These are phyloP conservation scores for Pseudohyphozyma bogoriensis DNA, from an alignment of 768 basidiomycete genomes.

Conservation along the genomic window DNA sequence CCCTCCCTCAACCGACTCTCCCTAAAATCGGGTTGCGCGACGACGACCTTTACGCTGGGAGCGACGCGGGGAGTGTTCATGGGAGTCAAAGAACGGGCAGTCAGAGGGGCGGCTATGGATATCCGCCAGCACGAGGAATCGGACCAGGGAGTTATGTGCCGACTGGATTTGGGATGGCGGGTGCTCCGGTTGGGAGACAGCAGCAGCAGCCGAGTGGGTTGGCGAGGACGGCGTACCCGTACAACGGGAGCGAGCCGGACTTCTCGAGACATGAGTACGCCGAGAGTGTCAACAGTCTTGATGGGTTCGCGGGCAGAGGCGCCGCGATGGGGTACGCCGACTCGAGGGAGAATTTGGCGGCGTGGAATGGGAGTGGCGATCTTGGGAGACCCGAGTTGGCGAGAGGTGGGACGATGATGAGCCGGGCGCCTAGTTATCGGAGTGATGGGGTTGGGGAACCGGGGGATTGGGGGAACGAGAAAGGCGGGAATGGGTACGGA, in stretches of 20 bases:
- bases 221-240: neutral
- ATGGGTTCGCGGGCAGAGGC: conserved; percentile 1
- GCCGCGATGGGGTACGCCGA: conserved; percentile 13
- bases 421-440: neutral
- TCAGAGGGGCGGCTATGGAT: neutral
- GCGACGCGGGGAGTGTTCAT: conserved; percentile 11
- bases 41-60: conserved; percentile 38
- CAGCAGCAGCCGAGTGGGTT: neutral
- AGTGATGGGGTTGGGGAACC: neutral
- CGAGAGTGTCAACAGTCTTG: conserved; percentile 13
- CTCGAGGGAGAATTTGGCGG: neutral
- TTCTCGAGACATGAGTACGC: conserved; percentile 1
- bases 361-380: neutral
- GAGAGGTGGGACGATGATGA: neutral
- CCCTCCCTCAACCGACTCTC: conserved; percentile 84
- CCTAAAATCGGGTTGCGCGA: conserved; percentile 81
- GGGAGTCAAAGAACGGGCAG: neutral
- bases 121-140: neutral
- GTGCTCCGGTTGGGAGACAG: neutral
- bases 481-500: neutral
- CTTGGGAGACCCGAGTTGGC: neutral
- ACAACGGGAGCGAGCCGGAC: neutral
- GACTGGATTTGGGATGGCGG: neutral
- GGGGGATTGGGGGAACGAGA: neutral
- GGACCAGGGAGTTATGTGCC: conserved; percentile 10